Base-by-base conservation (phyloP, 768 basidiomycete genomes). In the Kondoa malvinella region DNA sequence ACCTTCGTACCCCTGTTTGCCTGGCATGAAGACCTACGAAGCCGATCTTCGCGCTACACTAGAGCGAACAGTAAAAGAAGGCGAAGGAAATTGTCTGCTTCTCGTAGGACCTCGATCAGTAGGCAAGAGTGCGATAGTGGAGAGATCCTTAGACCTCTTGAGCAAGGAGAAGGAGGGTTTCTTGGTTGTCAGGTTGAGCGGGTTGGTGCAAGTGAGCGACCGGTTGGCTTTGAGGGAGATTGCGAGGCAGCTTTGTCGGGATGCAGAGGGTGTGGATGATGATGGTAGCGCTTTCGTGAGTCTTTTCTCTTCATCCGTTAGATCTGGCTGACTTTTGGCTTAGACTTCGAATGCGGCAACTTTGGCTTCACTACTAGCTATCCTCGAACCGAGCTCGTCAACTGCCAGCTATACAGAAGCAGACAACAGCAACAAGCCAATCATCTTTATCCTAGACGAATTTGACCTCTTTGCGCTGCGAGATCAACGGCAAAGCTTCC, bases 221-320 rank as follows among this genome's bases (percentile, higher is more conserved):
- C 82, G 87, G 34, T 79, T 89, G 14, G 95, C 95, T n/a, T 83
- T 97, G 76, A 84, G 87, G 14, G 91, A 95, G 76, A 88, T 97
- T 71, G 90, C 89, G 0, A 79, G 85, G 63, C 95, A 99, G 74
- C 79, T 97, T 4, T 78, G 83, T 21, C 81, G 83, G 70, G 69
- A 65, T 1, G 72, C 73, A 4, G 72, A 74, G 1, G 73, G 66
- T 2, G 75, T 76, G 1, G 78, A 80, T n/a, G 75, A 77, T 1
- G 80, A 79, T 12, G 78, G 78, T 17, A 79, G 77, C 17, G 83
- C 84, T 34, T 74, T 71, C 56, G 74, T 74, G 65, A 56, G 74
- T 69, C 25, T 62, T 2, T 25, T 61, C 25, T 25, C 30, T 69
- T 75, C 29, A 71, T 74, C 25, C 75, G 3, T 69, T 80, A 33